Evolutionary conservation across 495 filamentous ascomycete species (phyloP).

Genomic region (Xylaria acuta): DNA sequence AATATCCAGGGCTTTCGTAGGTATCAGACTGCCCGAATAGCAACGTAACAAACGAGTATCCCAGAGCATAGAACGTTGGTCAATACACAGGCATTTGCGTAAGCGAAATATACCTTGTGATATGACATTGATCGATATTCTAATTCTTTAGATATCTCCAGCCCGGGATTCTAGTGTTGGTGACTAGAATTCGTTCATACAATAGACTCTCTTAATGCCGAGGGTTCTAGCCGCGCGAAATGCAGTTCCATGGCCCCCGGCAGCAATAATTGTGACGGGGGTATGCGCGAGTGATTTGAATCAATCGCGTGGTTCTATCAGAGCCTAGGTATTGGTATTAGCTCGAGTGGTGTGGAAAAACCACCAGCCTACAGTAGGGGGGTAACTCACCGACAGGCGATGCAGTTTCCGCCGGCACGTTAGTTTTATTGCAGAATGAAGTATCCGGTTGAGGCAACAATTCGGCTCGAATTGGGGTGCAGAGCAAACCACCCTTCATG

Average conservation of each 20-base stretch:
- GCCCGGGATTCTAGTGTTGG: no score
- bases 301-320: no score
- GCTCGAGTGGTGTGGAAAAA: not conserved
- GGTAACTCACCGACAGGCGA: not conserved
- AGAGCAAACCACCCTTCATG: not conserved
- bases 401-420: not conserved
- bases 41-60: not conserved
- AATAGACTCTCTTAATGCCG: not conserved
- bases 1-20: not conserved
- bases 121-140: not conserved
- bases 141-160: not conserved
- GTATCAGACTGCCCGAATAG: not conserved
- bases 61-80: not conserved
- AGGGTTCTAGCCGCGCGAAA: not conserved
- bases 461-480: not conserved
- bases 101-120: not conserved
- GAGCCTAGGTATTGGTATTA: not conserved
- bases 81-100: not conserved
- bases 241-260: not conserved
- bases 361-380: not conserved
- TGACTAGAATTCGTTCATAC: not conserved
- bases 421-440: not conserved
- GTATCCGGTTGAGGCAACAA: not conserved
- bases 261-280: not conserved
- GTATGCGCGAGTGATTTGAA: not conserved